These are phyloP conservation scores for Polytrichum commune DNA, from an alignment of 225 moss, liverwort and hornwort genomes.

Conservation along the genomic window DNA sequence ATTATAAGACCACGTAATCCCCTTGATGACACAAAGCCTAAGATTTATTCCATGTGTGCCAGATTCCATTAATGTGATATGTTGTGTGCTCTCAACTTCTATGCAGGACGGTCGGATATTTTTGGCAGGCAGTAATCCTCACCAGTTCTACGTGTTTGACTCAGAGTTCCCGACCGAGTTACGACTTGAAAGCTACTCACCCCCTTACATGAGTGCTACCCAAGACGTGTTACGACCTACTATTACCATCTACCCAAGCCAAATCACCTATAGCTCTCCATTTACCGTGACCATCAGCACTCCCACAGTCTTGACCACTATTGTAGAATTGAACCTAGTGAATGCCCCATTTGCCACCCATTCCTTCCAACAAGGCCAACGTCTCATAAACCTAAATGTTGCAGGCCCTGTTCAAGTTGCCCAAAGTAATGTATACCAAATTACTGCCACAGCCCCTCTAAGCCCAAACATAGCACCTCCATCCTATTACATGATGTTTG, in stretches of 20 bases:
- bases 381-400: slow-evolving; percentile 44
- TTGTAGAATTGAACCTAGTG: slow-evolving; percentile 50
- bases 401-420: slow-evolving; percentile 42
- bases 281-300: slow-evolving; percentile 50
- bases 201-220: slow-evolving; percentile 41
- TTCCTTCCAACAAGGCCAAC: slow-evolving; percentile 77
- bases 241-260: slow-evolving; percentile 28
- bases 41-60: too few relatives aligned
- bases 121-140: slow-evolving; percentile 60
- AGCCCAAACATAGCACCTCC: slow-evolving; percentile 37
- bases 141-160: slow-evolving; percentile 55
- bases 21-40: too few relatives aligned
- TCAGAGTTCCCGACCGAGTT: slow-evolving; percentile 58
- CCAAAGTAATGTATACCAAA: slow-evolving; percentile 26
- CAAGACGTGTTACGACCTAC: slow-evolving; percentile 28
- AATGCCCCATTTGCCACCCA: slow-evolving; percentile 76
- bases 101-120: slow-evolving; percentile 52
- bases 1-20: too few relatives aligned
- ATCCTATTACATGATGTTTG: slow-evolving; percentile 52
- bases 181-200: slow-evolving; percentile 68
- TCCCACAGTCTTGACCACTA: not conserved
- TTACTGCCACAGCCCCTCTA: slow-evolving; percentile 27
- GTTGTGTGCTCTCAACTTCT: not conserved
- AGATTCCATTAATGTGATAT: too few relatives aligned
- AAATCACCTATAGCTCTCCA: slow-evolving; percentile 34